Conservation (phyloP, 495 filamentous ascomycete species). For the Penicillium diatomitis region DNA sequence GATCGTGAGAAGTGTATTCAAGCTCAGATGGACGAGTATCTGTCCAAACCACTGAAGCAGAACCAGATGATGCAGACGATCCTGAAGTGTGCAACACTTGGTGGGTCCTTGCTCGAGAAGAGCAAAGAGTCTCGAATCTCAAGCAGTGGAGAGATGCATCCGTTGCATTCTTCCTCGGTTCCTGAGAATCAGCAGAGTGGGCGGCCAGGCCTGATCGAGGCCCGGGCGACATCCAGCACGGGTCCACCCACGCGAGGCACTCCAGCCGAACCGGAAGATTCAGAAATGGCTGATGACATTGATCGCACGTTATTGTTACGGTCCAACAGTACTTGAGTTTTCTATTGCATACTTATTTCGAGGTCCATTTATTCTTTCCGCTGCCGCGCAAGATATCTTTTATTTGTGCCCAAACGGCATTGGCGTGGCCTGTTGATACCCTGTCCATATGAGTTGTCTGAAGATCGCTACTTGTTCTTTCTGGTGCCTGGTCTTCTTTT, state of each 20-base stretch:
- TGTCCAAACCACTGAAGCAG: conserved; percentile 96
- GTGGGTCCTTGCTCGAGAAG: conserved; percentile 75
- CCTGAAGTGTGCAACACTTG: conserved; percentile 86
- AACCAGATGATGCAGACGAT: conserved; percentile 99
- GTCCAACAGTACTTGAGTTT: conserved; percentile 32
- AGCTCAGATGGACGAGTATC: conserved; percentile 98
- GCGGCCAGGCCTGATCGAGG: conserved; percentile 34
- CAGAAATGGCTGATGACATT: conserved; percentile 55
- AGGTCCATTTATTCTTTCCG: conserved; percentile 8
- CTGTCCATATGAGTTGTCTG: conserved; percentile 22
- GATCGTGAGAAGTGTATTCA: conserved; percentile 97
- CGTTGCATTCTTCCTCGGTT: conserved; percentile 23
- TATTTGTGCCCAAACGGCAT: conserved; percentile 8
- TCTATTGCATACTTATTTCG: conserved; percentile 4
- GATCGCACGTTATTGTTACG: conserved; percentile 24
- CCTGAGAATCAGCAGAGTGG: conserved; percentile 12
- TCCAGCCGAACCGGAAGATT: conserved; percentile 54
- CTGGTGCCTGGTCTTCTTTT: conserved; percentile 5
- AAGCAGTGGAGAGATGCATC: conserved; percentile 43
- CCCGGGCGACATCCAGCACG: conserved; percentile 55
- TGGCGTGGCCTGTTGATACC: conserved; percentile 19
- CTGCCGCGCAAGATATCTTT: too few species aligned
- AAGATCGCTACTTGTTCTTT: conserved; percentile 4
- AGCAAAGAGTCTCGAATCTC: conserved; percentile 50
- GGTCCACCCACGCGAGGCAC: conserved; percentile 43